Percentiles rank a stretch among this genome's conserved stretches.
Conservation (phyloP, 2,329 filamentous ascomycete species). For the Tolypocladium nubicola region DNA sequence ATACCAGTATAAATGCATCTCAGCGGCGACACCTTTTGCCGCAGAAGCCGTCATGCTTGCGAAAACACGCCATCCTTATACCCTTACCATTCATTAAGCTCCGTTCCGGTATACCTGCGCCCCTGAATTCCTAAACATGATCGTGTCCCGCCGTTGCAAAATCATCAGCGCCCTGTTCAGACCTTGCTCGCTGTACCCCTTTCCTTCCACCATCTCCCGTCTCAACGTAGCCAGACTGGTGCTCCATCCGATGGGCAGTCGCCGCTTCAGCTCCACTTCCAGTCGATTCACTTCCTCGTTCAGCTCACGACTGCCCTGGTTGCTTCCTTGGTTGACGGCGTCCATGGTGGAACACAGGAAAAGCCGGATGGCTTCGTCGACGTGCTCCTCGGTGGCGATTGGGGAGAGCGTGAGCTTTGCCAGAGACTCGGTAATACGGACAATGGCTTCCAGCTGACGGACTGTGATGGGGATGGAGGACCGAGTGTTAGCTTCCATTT, state of each 20-base stretch:
- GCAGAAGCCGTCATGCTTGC: neutral
- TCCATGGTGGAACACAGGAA: constrained; percentile 98
- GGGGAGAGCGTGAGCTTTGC: constrained; percentile 83
- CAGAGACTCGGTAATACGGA: constrained; percentile 91
- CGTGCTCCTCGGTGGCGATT: constrained; percentile 80
- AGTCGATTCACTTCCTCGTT: constrained; percentile 83
- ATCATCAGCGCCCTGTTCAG: constrained; percentile 79
- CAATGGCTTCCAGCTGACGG: constrained; percentile 91
- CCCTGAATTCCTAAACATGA: constrained; percentile 70
- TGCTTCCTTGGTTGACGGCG: constrained; percentile 82
- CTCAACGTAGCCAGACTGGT: constrained; percentile 79
- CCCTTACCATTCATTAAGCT: constrained; percentile 31
- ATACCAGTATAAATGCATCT: neutral
- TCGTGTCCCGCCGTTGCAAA: constrained; percentile 76
- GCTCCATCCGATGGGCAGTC: constrained; percentile 90
- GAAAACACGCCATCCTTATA: neutral
- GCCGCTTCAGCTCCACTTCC: constrained; percentile 77
- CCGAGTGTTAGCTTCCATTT: constrained; percentile 79
- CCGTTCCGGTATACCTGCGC: constrained; percentile 65
- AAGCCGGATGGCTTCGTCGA: constrained; percentile 92
- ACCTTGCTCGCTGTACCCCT: constrained; percentile 79
- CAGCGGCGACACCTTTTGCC: neutral
- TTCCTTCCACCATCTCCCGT: constrained; percentile 84
- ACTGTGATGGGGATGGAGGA: constrained; percentile 96
- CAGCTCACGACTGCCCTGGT: constrained; percentile 73